Base-by-base conservation (phyloP, 2,329 filamentous ascomycete species). In the Pseudocercospora eumusae region DNA sequence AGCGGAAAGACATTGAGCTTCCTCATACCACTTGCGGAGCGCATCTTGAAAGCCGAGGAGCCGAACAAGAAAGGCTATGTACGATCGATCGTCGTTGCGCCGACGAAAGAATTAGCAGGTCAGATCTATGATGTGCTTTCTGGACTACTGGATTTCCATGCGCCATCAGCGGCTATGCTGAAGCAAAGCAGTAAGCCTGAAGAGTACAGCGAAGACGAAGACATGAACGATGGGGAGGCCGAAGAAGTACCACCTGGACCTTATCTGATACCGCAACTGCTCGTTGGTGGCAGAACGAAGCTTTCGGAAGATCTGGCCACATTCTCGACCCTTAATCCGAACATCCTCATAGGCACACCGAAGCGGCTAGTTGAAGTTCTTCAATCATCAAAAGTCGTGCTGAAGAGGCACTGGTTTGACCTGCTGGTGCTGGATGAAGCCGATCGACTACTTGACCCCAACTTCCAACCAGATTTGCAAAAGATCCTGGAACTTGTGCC, bases 391-490 rank as follows among this genome's bases (percentile, higher is more conserved):
- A 67, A 67, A 52, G 70, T 72, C 4, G 60, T 70, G 10, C 62
- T 75, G 33, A 75, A 74, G 55, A 61, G 73, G 40, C 73, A 74
- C 57, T 70, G 66, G 64, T 98, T 99, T 68, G 93, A 99, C 75
- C 86, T 92, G 55, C 84, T 99, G 10, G 90, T 99, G 3, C 83
- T 99, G 36, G 95, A 99, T 73, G 95, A 99, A 79, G 95, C 93
- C 55, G 95, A 99, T 76, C 85, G 95, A 62, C 80, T 99, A 25
- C 82, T 99, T 10, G 95, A 99, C 77, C 83, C 98, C 21, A 95
- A 96, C 5, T 98, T 99, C 78, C 95, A 96, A 75, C 88, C 91
- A 60, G 92, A 96, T 68, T 78, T 99, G 27, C 91, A 95, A 69
- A 90, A 87, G 59, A 96, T 98, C 44, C 79, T 99, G 21, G 86